Evolutionary conservation across 2,329 filamentous ascomycete species (phyloP).

Genomic region (Penicillium sp.): DNA sequence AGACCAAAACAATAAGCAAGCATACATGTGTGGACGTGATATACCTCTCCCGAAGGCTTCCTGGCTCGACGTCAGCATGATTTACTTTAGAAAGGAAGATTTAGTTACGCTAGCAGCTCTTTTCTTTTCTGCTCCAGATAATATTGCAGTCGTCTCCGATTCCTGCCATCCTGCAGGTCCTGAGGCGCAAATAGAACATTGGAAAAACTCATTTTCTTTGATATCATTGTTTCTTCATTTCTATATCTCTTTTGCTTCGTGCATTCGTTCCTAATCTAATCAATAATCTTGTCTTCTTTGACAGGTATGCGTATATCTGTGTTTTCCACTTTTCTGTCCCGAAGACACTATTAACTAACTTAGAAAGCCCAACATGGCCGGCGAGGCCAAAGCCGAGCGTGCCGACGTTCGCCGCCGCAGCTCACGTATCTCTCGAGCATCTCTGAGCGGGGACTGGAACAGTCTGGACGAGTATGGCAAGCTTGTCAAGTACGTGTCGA

Average conservation of each 20-base stretch:
- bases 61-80: conserved; percentile 37
- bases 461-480: conserved; percentile 63
- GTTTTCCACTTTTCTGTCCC: neutral
- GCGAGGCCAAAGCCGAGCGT: conserved; percentile 19
- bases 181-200: neutral
- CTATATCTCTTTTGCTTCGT: neutral
- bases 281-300: neutral
- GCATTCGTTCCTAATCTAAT: neutral
- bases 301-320: neutral
- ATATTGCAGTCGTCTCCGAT: neutral
- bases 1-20: neutral
- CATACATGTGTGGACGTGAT: neutral
- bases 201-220: neutral
- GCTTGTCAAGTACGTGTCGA: conserved; percentile 66
- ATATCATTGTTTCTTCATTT: neutral
- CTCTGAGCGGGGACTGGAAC: conserved; percentile 34
- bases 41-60: conserved; percentile 17
- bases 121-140: neutral
- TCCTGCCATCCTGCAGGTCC: neutral
- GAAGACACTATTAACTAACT: neutral
- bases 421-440: conserved; percentile 40
- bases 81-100: conserved; percentile 11
- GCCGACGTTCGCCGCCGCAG: conserved; percentile 27
- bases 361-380: conserved; percentile 21
- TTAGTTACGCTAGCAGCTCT: neutral